phyloP scores from a whole-genome alignment of 305 asterid genomes.

The Plantago lanceolata region DNA sequence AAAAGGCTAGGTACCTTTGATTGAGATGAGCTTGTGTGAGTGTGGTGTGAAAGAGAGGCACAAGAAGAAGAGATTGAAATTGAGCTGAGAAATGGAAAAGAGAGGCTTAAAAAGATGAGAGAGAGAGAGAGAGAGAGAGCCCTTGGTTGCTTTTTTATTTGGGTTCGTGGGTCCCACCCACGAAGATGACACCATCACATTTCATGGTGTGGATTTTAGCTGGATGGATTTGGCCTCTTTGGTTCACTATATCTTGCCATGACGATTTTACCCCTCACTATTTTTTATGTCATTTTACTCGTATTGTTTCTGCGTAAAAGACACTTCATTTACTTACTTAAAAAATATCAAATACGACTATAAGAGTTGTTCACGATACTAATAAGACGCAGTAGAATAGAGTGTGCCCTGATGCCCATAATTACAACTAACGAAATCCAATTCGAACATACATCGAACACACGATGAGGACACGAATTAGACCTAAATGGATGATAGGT shows the following conservation, averaged over 20 bases:
- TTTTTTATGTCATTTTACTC: not conserved
- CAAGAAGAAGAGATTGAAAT: not conserved
- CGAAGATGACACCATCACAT: slow-evolving; percentile 32
- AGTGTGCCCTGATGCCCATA: no score
- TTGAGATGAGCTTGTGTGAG: slow-evolving; percentile 27
- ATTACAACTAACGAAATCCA: no score
- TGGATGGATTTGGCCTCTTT: slow-evolving; percentile 35
- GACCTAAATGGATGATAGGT: no score
- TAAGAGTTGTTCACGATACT: no score
- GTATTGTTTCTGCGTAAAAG: no score
- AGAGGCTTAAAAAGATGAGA: slow-evolving; percentile 21
- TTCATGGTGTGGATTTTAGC: slow-evolving; percentile 33
- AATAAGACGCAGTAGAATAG: no score
- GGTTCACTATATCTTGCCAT: slow-evolving; percentile 3
- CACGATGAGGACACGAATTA: no score
- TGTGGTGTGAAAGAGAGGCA: slow-evolving; percentile 29
- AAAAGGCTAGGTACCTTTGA: slow-evolving; percentile 32
- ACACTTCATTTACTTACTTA: no score
- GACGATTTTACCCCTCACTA: slow-evolving; percentile 36
- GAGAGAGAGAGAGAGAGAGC: no score
- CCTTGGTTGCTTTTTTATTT: slow-evolving; percentile 31
- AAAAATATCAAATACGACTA: no score
- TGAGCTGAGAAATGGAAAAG: slow-evolving; percentile 24
- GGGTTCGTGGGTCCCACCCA: slow-evolving; percentile 42
- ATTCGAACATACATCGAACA: no score